Conservation (phyloP, 2,329 filamentous ascomycete species). For the Calonectria multiphialidica region DNA sequence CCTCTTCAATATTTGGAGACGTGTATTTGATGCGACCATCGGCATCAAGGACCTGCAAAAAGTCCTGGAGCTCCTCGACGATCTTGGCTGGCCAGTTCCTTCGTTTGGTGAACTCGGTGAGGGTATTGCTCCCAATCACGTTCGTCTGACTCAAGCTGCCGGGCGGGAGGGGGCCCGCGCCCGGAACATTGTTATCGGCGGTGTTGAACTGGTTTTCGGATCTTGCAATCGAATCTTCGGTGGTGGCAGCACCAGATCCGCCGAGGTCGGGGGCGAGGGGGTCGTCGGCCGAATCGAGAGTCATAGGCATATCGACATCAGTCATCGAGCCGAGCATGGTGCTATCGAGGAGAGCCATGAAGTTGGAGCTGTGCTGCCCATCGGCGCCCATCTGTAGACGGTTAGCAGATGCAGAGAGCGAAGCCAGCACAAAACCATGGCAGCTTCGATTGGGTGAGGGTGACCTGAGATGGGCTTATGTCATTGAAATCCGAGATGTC, state of each 20-base stretch:
- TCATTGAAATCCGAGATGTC: constrained; percentile 44
- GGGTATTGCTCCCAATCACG: constrained; percentile 54
- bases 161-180: constrained; percentile 57
- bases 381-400: constrained; percentile 40
- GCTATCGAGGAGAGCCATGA: constrained; percentile 60
- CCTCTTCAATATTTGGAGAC: constrained; percentile 79
- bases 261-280: constrained; percentile 37
- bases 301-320: constrained; percentile 59
- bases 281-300: constrained; percentile 53
- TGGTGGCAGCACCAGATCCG: constrained; percentile 33
- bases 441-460: constrained; percentile 29
- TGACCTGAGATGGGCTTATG: constrained; percentile 42
- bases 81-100: constrained; percentile 89
- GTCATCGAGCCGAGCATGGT: constrained; percentile 53
- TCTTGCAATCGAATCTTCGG: constrained; percentile 47
- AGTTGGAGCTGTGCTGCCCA: constrained; percentile 50
- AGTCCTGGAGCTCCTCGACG: constrained; percentile 89
- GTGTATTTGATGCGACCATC: constrained; percentile 87
- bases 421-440: constrained; percentile 21
- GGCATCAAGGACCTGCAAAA: constrained; percentile 87
- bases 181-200: constrained; percentile 53
- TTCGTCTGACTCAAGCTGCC: constrained; percentile 50
- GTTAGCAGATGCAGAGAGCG: constrained; percentile 31
- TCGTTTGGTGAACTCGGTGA: constrained; percentile 72
- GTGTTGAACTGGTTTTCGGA: constrained; percentile 51